These are phyloP conservation scores for Cladosporium phlei DNA, from an alignment of 2,329 filamentous ascomycete genomes.

Conservation along the genomic window DNA sequence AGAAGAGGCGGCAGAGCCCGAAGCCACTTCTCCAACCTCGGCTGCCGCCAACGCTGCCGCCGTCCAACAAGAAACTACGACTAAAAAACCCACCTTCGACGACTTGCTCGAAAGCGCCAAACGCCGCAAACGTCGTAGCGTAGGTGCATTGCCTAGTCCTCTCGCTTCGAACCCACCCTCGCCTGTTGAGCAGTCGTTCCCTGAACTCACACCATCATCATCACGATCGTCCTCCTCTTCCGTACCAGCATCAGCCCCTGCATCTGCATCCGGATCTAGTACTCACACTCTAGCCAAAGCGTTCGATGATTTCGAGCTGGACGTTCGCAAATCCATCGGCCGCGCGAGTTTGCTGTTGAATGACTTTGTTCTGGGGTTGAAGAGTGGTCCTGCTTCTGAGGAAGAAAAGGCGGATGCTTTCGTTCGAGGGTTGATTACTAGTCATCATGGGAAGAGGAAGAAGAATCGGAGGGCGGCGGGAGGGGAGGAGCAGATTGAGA, in stretches of 20 bases:
- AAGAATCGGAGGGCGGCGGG: slow-evolving; percentile 10
- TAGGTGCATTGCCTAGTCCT: slow-evolving; percentile 21
- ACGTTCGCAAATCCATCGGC: slow-evolving; percentile 20
- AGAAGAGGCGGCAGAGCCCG: background rate
- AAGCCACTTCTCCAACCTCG: background rate
- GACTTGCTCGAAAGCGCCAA: slow-evolving; percentile 26
- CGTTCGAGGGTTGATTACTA: slow-evolving; percentile 21
- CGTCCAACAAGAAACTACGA: slow-evolving; percentile 20
- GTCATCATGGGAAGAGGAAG: slow-evolving; percentile 11
- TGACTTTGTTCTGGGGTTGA: slow-evolving; percentile 9
- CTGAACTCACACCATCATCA: too few relatives aligned
- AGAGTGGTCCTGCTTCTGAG: background rate
- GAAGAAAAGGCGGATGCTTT: slow-evolving; percentile 20
- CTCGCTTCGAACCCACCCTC: slow-evolving; percentile 25
- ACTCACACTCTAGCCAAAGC: slow-evolving; percentile 18
- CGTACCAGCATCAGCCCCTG: background rate
- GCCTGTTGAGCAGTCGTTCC: slow-evolving; percentile 1
- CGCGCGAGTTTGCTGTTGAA: slow-evolving; percentile 15
- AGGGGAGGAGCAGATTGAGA: background rate
- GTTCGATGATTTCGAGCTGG: slow-evolving; percentile 26
- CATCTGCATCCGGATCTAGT: too few relatives aligned
- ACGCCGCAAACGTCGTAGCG: slow-evolving; percentile 25
- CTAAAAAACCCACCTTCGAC: slow-evolving; percentile 24
- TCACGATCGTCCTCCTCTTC: too few relatives aligned
- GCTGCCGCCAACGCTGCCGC: too few relatives aligned